A percentile compares a stretch with the other conserved stretches of the same genome.
Evolutionary conservation across 148 eudicot species (phyloP).

Genomic region (Vaccinium myrtillus): DNA sequence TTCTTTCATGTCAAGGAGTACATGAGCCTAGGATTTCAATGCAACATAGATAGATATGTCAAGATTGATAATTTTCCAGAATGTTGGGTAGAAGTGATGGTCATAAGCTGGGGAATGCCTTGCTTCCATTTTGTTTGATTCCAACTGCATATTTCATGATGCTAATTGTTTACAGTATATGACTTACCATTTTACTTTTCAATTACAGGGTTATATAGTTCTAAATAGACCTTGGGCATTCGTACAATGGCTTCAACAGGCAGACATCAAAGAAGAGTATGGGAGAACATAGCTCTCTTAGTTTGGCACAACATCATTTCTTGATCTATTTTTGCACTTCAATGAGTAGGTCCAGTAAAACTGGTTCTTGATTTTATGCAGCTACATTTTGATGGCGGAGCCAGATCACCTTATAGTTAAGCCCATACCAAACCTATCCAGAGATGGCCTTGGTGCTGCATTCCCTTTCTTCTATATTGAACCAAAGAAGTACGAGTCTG

Average conservation of each 20-base stretch:
- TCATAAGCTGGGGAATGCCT: conserved; percentile 1
- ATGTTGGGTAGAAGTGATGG: not conserved
- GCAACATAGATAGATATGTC: conserved; percentile 2
- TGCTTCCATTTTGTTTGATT: not conserved
- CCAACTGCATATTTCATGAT: not conserved
- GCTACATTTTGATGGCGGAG: conserved; percentile 97
- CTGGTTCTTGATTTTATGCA: conserved; percentile 32
- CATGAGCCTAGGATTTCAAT: not conserved
- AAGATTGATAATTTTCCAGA: not conserved
- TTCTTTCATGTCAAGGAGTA: not conserved
- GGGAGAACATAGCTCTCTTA: conserved; percentile 22
- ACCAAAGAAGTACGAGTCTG: conserved; percentile 79
- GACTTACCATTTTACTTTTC: conserved; percentile 7
- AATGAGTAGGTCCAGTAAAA: conserved; percentile 4
- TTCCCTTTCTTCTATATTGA: conserved; percentile 99
- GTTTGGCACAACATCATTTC: not conserved
- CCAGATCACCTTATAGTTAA: conserved; percentile 95
- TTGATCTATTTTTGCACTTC: conserved; percentile 6
- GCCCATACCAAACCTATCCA: conserved; percentile 93
- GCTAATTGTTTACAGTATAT: not conserved
- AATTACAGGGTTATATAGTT: conserved; percentile 86
- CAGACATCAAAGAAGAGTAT: conserved; percentile 96
- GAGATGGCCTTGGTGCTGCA: conserved; percentile 83
- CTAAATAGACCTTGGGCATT: conserved; percentile 99
- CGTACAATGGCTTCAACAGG: conserved; percentile 97